These are phyloP conservation scores for Ganoderma multipileum DNA, from an alignment of 1,284 basidiomycete genomes.

Conservation along the genomic window DNA sequence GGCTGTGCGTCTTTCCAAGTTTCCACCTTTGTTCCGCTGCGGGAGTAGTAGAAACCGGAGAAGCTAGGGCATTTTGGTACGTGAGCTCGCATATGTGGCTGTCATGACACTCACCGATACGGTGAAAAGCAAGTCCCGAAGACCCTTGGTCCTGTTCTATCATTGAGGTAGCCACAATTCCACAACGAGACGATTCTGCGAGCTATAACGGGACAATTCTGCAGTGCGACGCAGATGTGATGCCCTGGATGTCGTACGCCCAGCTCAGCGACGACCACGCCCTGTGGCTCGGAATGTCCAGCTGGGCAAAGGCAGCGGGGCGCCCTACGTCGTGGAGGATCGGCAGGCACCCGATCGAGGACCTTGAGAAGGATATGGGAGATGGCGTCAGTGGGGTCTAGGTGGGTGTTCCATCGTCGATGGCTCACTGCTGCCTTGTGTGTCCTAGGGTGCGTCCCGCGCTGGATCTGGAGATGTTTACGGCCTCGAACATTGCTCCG, in stretches of 20 bases:
- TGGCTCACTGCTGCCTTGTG: neutral
- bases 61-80: neutral
- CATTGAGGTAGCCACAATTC: neutral
- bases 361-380: neutral
- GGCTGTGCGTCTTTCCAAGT: neutral
- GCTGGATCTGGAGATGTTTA: neutral
- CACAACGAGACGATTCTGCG: neutral
- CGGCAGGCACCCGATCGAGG: constrained; percentile 3
- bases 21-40: neutral
- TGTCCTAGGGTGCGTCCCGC: neutral
- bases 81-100: neutral
- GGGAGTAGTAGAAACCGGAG: neutral
- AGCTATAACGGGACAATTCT: neutral
- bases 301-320: neutral
- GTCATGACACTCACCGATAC: neutral
- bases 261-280: neutral
- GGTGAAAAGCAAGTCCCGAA: neutral
- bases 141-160: neutral
- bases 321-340: neutral
- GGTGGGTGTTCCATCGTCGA: neutral
- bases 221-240: neutral
- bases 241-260: neutral
- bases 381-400: neutral
- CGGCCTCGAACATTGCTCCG: neutral
- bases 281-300: neutral